Evolutionary conservation across 805 yeast genomes (phyloP), one percentile per base, ranked within the genome.

Genomic region (Clavispora phyllophila): DNA sequence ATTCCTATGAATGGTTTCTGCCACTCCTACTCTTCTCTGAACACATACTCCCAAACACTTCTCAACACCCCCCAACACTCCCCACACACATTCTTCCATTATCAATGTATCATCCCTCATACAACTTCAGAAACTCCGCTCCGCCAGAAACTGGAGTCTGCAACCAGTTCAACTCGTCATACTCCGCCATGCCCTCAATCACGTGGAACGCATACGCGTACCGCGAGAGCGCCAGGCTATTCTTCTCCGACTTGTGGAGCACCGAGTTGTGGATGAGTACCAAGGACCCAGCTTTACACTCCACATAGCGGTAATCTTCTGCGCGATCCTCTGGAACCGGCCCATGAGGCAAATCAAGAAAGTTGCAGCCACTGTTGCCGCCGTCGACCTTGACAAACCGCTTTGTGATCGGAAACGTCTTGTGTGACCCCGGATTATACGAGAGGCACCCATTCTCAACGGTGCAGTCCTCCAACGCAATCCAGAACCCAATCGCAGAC

Each of bases 161-260:
- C 27, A 85, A 69, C 93, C 95, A 86, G 57, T 85, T 85, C 54
- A 69, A 60, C 18, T 65, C 63, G 56, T 85, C 93, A 54, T 84
- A 86, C 20, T 72, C 58, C 10, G 76, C 66, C 2, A 47, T 61
- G 2, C 91, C 91, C 40, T 86, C 93, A 43, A 86, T 82, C 35
- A 82, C 73, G 56, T 86, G 95, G 62, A 86, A 86, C 0, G 93
- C 83, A 61, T 84, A 86, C 0, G 89, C 93, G 55, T 70, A 84
- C 48, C 95, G 70, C 9, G 87, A 80, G 43, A 67, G 69, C 4
- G 50, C 50, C 10, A 85, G 77, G 1, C 54, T 39, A 56, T 86
- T 86, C 41, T 66, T 66, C 50, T 79, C 86, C 3, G 88, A 81
- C 60, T 82, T 81, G 57, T 86, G 95, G 18, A 86, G 58, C 3